These are phyloP conservation scores for Miamiensis avidus DNA, from an alignment of 169 alveolate genomes.

Conservation along the genomic window DNA sequence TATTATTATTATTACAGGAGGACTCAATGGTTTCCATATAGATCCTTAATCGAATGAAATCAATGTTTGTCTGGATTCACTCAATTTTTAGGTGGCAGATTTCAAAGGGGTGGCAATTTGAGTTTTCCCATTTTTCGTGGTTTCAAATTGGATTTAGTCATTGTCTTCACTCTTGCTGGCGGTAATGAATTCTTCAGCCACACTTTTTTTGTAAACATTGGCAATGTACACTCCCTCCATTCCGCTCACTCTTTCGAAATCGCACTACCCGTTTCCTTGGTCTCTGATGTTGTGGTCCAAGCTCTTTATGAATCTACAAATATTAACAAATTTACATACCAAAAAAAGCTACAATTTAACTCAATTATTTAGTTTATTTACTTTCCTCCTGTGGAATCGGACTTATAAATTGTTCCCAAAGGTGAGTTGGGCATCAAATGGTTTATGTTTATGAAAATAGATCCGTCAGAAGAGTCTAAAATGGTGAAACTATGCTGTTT, in stretches of 20 bases:
- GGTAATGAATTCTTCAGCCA: conserved; percentile 13
- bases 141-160: not conserved
- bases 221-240: conserved; percentile 76
- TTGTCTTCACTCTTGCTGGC: not conserved
- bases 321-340: too few species aligned
- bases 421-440: conserved; percentile 41
- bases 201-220: conserved; percentile 43
- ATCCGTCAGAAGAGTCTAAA: conserved; percentile 53
- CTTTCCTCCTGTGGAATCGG: conserved; percentile 62
- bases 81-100: conserved; percentile 4
- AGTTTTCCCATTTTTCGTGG: conserved; percentile 5
- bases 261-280: conserved; percentile 53
- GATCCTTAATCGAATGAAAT: conserved; percentile 79
- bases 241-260: conserved; percentile 66
- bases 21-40: conserved; percentile 60
- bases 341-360: too few species aligned
- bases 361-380: too few species aligned
- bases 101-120: conserved; percentile 22
- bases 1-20: conserved; percentile 62
- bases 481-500: conserved; percentile 48
- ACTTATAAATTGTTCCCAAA: conserved; percentile 60
- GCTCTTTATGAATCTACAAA: conserved; percentile 37
- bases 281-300: conserved; percentile 57
- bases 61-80: conserved; percentile 35
- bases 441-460: conserved; percentile 55